Percentiles rank a stretch among this genome's conserved stretches.
These are phyloP conservation scores for Cyclotella atomus DNA, from an alignment of 108 stramenopile species.

Conservation along the genomic window DNA sequence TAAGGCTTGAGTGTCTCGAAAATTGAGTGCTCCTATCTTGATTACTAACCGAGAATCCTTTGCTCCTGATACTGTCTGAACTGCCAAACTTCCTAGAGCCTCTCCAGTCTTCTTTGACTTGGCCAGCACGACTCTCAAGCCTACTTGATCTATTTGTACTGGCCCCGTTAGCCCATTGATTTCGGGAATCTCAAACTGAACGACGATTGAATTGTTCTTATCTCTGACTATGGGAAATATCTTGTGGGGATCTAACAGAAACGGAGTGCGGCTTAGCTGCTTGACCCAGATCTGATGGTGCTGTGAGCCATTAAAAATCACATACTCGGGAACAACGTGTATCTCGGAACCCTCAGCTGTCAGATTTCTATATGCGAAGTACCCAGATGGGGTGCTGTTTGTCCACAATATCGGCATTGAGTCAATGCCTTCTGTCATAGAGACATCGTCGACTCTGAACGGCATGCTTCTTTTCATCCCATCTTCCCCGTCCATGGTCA, in stretches of 20 bases:
- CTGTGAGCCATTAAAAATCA: slow-evolving; percentile 80
- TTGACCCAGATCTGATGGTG: slow-evolving; percentile 51
- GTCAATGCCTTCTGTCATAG: slow-evolving; percentile 73
- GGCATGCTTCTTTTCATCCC: slow-evolving; percentile 67
- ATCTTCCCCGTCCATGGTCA: slow-evolving; percentile 80
- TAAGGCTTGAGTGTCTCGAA: slow-evolving; percentile 20
- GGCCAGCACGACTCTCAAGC: slow-evolving; percentile 65
- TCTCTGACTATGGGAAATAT: slow-evolving; percentile 45
- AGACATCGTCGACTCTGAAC: slow-evolving; percentile 73
- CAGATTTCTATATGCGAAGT: slow-evolving; percentile 77
- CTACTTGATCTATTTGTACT: slow-evolving; percentile 69
- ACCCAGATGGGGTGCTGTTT: slow-evolving; percentile 60
- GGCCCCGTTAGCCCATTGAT: slow-evolving; percentile 62
- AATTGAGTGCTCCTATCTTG: slow-evolving; percentile 76
- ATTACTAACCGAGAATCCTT: slow-evolving; percentile 73
- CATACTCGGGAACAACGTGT: slow-evolving; percentile 84
- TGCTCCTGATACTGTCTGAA: slow-evolving; percentile 82
- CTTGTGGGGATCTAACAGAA: slow-evolving; percentile 38
- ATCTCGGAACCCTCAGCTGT: slow-evolving; percentile 73
- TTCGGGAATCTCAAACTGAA: slow-evolving; percentile 46
- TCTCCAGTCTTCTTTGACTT: slow-evolving; percentile 48
- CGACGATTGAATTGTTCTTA: slow-evolving; percentile 49
- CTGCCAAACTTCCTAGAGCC: slow-evolving; percentile 73
- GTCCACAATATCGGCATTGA: slow-evolving; percentile 79
- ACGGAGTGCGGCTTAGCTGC: slow-evolving; percentile 31